Percentiles rank a stretch among this genome's conserved stretches.
Conservation (phyloP, 202 grass and related monocot genomes). For the Schoenoplectus triqueter region DNA sequence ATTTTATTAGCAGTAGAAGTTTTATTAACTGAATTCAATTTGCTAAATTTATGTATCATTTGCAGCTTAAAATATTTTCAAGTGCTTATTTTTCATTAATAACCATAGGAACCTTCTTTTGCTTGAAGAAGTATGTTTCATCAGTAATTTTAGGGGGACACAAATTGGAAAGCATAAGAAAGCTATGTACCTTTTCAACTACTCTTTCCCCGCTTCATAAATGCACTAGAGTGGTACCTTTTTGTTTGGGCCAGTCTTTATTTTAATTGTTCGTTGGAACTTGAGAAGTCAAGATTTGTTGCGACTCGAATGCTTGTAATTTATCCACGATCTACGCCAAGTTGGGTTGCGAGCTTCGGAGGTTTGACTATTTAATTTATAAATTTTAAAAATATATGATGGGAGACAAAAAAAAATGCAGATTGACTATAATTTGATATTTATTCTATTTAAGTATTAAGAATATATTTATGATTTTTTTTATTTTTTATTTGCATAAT, state of each 20-base stretch:
- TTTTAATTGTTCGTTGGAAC: conserved; percentile 29
- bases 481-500: too few species aligned
- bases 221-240: conserved; percentile 37
- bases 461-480: too few species aligned
- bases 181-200: conserved; percentile 22
- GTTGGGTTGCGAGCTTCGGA: too few species aligned
- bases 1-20: too few species aligned
- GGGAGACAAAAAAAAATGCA: too few species aligned
- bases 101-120: neutral
- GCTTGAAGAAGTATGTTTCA: neutral
- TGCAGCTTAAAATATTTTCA: too few species aligned
- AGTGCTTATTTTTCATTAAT: too few species aligned
- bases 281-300: conserved; percentile 1
- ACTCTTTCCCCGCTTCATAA: conserved; percentile 25
- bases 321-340: neutral
- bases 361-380: neutral
- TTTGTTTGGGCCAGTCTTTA: conserved; percentile 33
- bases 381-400: too few species aligned
- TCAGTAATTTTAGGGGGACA: neutral
- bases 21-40: too few species aligned
- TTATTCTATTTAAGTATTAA: too few species aligned
- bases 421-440: too few species aligned
- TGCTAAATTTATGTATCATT: too few species aligned
- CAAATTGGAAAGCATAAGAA: conserved; percentile 10
- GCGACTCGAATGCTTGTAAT: neutral